Base-by-base conservation (phyloP, 139 green algal genomes). In the Coelastrella sp. region DNA sequence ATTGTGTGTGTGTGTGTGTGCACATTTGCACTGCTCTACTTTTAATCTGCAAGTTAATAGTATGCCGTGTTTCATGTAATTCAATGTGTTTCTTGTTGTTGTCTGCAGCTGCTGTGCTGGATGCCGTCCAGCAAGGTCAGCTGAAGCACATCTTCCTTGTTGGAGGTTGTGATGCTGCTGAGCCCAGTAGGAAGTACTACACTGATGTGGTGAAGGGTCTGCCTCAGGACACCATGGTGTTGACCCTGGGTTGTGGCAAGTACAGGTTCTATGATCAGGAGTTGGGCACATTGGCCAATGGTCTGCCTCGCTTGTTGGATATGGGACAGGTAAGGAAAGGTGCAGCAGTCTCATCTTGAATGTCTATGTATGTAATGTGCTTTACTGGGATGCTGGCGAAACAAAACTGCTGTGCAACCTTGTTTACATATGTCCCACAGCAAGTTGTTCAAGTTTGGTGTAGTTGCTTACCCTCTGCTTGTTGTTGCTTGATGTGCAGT, bases 221-320 rank as follows among this genome's bases (percentile, higher is more conserved):
- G 87, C 87, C 87, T 0, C 50, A 80, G 11, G 80, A 89, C 48
- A 91, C 88, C 35, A 87, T 91, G 79, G 78, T 94, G n/a, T 71
- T 94, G n/a, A 94, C 90, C 8, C 76, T 94, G 34, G 90, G 88
- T 34, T 94, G 91, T 74, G 91, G 81, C 79, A 94, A 94, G 90
- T 94, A 88, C 82, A 80, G 91, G 19, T 90, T 94, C 79, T 92
- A 89, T 66, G 83, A 92, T 64, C 89, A 92, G 71, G 85, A 91
- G 40, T 86, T 92, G 66, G 72, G 53, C 59, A 73, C 45, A 11
- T 85, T 94, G 35, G 32, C 79, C 63, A 92, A 83, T 37, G 79
- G 73, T 30, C 68, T 94, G 79, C 91, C 91, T 2, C 89, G 91
- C 80, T 81, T 94, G 79, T 62, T 94, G 78, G 91, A 94, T 85